These are phyloP conservation scores for Conticribra weissflogii DNA, from an alignment of 108 stramenopile genomes.

Conservation along the genomic window DNA sequence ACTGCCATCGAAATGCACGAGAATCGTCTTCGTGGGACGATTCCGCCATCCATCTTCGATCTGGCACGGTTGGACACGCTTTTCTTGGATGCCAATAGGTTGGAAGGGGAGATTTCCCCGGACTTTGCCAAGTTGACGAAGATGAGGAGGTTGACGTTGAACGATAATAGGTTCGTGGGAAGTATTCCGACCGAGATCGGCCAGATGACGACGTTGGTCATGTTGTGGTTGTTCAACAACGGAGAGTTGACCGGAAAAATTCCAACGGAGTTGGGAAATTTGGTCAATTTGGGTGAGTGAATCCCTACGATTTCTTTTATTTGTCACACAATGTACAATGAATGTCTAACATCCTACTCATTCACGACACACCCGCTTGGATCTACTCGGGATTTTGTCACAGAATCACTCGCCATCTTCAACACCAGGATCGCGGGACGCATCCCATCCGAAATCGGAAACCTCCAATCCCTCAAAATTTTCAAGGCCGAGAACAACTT, in stretches of 20 bases:
- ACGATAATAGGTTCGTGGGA: slow-evolving; percentile 42
- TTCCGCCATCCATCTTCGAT: slow-evolving; percentile 34
- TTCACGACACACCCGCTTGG: too few species aligned
- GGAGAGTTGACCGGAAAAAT: slow-evolving; percentile 45
- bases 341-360: background rate
- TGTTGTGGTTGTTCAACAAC: slow-evolving; percentile 46
- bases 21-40: slow-evolving; percentile 48
- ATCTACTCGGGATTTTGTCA: too few species aligned
- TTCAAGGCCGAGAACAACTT: slow-evolving; percentile 58
- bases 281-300: slow-evolving; percentile 45
- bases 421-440: slow-evolving; percentile 27
- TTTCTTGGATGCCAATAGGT: slow-evolving; percentile 29
- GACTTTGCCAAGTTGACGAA: slow-evolving; percentile 17
- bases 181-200: slow-evolving; percentile 45
- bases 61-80: slow-evolving; percentile 18
- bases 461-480: slow-evolving; percentile 33
- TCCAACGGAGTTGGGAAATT: slow-evolving; percentile 40
- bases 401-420: slow-evolving; percentile 38
- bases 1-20: slow-evolving; percentile 32
- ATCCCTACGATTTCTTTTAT: background rate
- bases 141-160: slow-evolving; percentile 20
- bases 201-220: slow-evolving; percentile 11
- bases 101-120: slow-evolving; percentile 12
- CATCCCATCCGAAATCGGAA: slow-evolving; percentile 27
- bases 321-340: too few species aligned